Percentiles rank a stretch among this genome's conserved stretches.
Evolutionary conservation across 2,329 filamentous ascomycete genomes (phyloP).

Genomic region (Plenodomus tracheiphilus): DNA sequence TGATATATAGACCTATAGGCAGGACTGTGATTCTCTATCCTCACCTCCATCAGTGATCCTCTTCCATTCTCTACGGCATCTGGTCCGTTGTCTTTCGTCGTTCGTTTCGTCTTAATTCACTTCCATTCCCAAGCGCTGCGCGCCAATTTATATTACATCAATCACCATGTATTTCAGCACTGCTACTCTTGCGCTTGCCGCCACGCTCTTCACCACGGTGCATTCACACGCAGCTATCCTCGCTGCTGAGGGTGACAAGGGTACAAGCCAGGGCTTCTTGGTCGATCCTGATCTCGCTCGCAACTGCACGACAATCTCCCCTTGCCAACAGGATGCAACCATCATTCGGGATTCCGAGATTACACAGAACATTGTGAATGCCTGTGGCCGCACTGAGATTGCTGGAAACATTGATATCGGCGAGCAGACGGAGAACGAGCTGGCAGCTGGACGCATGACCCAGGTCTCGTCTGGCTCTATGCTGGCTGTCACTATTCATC

Average conservation of each 20-base stretch:
- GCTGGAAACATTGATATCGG: conserved; percentile 45
- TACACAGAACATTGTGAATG: conserved; percentile 44
- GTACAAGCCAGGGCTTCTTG: conserved; percentile 40
- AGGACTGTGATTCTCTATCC: conserved; percentile 1
- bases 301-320: conserved; percentile 43
- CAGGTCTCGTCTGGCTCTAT: conserved; percentile 28
- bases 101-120: conserved; percentile 19
- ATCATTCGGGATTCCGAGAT: conserved; percentile 45
- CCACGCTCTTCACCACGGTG: conserved; percentile 28
- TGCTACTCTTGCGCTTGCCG: conserved; percentile 35
- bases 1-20: conserved; percentile 19
- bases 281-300: conserved; percentile 40
- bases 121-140: conserved; percentile 34
- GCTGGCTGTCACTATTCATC: conserved; percentile 49
- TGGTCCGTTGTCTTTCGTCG: conserved; percentile 11
- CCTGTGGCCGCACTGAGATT: conserved; percentile 43
- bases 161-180: conserved; percentile 30
- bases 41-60: conserved; percentile 7
- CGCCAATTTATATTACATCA: conserved; percentile 17
- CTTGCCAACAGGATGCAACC: conserved; percentile 44
- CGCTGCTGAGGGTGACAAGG: conserved; percentile 31
- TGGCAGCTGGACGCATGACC: conserved; percentile 37
- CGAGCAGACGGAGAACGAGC: conserved; percentile 43
- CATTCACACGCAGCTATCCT: conserved; percentile 39
- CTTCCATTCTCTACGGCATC: conserved; percentile 8